Base-by-base conservation (phyloP, 148 eudicot species). In the Vaccinium myrtillus region DNA sequence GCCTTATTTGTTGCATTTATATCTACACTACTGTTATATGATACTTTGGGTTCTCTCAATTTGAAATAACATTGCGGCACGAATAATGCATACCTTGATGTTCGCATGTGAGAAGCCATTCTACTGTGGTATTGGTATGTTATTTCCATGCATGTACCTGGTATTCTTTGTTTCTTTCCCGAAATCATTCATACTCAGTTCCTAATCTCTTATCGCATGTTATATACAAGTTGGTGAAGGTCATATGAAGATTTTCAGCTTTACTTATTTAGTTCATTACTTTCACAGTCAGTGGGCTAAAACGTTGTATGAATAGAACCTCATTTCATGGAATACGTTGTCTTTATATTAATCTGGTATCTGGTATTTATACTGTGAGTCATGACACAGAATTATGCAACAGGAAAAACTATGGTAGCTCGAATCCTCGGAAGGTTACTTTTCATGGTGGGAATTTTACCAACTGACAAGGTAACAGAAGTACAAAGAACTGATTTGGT, bases 371-470 rank as follows among this genome's bases (percentile, higher is more conserved):
- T 81, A 81, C 13, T 76, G 39, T 58, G 46, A 49, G 81, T n/a
- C 80, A 50, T 74, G 8, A 76, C 1, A 2, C 49, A 61, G 74
- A 61, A 77, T 23, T 89, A 48, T 76, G 78, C 84, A 59, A 78
- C 90, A 95, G 98, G 99, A 70, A 97, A 97, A 89, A 97, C 99
- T 58, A 95, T 97, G 99, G 98, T 97, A n/a, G 98, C 99, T 84
- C 91, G 99, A 83, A 88, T 97, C 75, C 98, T 97, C n/a, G 98
- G 99, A 89, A 95, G 94, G 79, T 92, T 97, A 83, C 96, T 97
- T 16, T 88, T 91, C 84, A 94, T 95, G 98, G 99, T 97, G 81
- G 98, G 98, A 79, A 91, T 97, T 86, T 88, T 97, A 85, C 98
- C 99, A 19, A 94, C 98, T 48, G 94, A 97, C 85, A 95, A 83